These are phyloP conservation scores for Sergeia podlipaevii DNA, from an alignment of 208 protist genomes.

Conservation along the genomic window DNA sequence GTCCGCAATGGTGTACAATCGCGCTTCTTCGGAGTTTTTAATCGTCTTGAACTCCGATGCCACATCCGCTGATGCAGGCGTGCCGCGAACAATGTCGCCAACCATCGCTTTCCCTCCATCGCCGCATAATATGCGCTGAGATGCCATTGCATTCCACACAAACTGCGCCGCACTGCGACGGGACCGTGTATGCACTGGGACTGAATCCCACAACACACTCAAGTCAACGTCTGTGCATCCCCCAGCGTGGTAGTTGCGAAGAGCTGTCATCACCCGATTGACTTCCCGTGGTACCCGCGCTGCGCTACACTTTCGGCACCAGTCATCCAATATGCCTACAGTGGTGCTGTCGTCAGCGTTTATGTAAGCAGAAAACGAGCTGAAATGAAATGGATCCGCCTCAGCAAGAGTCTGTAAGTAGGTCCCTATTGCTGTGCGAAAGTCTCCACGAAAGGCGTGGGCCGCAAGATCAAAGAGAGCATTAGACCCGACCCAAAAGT, in stretches of 20 bases:
- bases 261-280: constrained; percentile 19
- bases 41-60: constrained; percentile 11
- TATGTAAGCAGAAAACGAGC: constrained; percentile 52
- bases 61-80: background rate
- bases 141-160: constrained; percentile 86
- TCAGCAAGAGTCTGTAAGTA: constrained; percentile 70
- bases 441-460: constrained; percentile 28
- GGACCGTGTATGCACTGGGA: constrained; percentile 12
- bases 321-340: constrained; percentile 31
- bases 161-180: constrained; percentile 47
- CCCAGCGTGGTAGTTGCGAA: constrained; percentile 27
- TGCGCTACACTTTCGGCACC: constrained; percentile 31
- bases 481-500: constrained; percentile 56
- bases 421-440: constrained; percentile 26
- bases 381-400: constrained; percentile 51
- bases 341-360: constrained; percentile 50
- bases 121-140: constrained; percentile 51
- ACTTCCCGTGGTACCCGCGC: constrained; percentile 21
- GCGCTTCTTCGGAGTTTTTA: constrained; percentile 19
- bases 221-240: constrained; percentile 1
- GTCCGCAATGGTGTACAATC: constrained; percentile 36
- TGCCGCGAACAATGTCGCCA: constrained; percentile 52
- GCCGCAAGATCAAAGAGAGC: constrained; percentile 56
- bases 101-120: constrained; percentile 30
- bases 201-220: constrained; percentile 25